Conservation (phyloP, 306 rosid genomes). For the Prunus campanulata region DNA sequence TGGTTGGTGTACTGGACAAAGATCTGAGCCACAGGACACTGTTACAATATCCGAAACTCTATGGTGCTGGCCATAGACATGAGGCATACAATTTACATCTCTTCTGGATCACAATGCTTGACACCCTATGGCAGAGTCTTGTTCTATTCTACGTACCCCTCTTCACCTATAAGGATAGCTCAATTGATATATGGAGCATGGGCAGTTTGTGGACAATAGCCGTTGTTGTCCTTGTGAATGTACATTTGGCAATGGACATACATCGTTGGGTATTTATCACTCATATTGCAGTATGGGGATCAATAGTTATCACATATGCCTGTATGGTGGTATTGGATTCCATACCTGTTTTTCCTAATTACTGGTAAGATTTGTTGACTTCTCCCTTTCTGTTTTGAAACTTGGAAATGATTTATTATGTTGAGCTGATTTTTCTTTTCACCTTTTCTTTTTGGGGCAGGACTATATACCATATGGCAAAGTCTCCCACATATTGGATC, state of each 20-base stretch:
- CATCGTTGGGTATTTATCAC: slow-evolving; percentile 76
- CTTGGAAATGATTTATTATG: not conserved
- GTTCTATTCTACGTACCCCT: slow-evolving; percentile 78
- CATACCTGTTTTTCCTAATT: slow-evolving; percentile 75
- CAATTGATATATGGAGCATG: slow-evolving; percentile 92
- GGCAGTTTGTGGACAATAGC: slow-evolving; percentile 98
- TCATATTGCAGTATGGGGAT: slow-evolving; percentile 93
- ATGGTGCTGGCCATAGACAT: slow-evolving; percentile 82
- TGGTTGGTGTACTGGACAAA: slow-evolving; percentile 94
- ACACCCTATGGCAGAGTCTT: slow-evolving; percentile 98
- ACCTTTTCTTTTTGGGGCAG: slow-evolving; percentile 41
- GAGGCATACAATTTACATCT: slow-evolving; percentile 84
- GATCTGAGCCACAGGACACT: slow-evolving; percentile 78
- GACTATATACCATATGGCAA: slow-evolving; percentile 74
- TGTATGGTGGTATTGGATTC: slow-evolving; percentile 89
- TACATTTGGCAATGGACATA: slow-evolving; percentile 93
- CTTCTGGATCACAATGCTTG: slow-evolving; percentile 92
- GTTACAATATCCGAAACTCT: slow-evolving; percentile 70
- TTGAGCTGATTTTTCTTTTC: slow-evolving; percentile 24
- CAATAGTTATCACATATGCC: slow-evolving; percentile 76
- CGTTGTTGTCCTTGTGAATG: slow-evolving; percentile 87
- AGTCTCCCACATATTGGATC: slow-evolving; percentile 73
- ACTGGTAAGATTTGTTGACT: slow-evolving; percentile 62
- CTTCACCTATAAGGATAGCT: slow-evolving; percentile 73
- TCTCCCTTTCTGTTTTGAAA: slow-evolving; percentile 20